Conservation (phyloP, 345 rosid genomes). For the Arabis alpina region DNA sequence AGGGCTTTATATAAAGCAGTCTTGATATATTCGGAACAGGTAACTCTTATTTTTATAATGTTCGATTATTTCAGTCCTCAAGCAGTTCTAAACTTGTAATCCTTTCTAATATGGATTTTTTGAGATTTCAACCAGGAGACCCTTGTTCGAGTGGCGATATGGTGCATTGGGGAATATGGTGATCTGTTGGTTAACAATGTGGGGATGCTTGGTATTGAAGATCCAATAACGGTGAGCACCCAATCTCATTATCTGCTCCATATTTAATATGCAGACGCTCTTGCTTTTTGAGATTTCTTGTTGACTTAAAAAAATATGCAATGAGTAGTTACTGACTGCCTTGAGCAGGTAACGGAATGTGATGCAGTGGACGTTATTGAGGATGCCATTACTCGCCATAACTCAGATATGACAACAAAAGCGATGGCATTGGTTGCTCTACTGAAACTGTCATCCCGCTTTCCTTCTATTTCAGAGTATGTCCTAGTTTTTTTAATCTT, state of each 20-base stretch:
- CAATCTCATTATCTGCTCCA: constrained; percentile 13
- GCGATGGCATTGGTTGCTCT: constrained; percentile 91
- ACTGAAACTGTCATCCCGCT: constrained; percentile 94
- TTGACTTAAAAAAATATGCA: constrained; percentile 5
- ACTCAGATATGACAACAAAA: constrained; percentile 79
- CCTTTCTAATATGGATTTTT: constrained; percentile 31
- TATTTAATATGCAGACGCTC: constrained; percentile 19
- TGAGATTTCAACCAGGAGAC: constrained; percentile 65
- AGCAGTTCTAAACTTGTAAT: constrained; percentile 4
- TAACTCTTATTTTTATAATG: constrained; percentile 41
- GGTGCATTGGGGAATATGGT: constrained; percentile 99
- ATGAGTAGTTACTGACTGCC: constrained; percentile 35
- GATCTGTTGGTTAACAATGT: constrained; percentile 87
- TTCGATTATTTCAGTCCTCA: constrained; percentile 27
- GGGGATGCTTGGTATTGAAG: constrained; percentile 88
- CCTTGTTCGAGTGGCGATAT: constrained; percentile 93
- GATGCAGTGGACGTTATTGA: constrained; percentile 91
- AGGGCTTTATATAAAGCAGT: constrained; percentile 85
- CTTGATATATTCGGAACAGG: constrained; percentile 85
- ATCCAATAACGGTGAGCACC: constrained; percentile 81
- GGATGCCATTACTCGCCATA: constrained; percentile 66
- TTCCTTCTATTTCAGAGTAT: constrained; percentile 92
- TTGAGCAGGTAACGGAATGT: constrained; percentile 82
- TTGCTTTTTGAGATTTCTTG: constrained; percentile 15
- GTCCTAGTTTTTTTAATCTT: constrained; percentile 37